Base-by-base conservation (phyloP, 2,329 filamentous ascomycete species). In the Lizonia empirigonia region DNA sequence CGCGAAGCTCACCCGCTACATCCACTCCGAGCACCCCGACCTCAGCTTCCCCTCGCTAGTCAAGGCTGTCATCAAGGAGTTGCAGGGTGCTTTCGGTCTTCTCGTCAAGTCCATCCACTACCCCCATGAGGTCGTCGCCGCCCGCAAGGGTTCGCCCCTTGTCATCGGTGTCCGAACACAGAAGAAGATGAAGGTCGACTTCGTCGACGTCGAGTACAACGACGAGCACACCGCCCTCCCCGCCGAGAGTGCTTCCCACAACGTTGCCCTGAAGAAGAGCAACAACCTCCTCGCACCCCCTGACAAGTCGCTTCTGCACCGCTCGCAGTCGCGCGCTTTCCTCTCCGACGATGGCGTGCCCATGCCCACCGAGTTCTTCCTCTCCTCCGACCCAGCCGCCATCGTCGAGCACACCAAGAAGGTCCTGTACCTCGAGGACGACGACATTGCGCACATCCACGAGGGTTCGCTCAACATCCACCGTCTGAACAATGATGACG, bases 371-470 rank as follows among this genome's bases (percentile, higher is more conserved):
- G 94, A 99, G 77, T 99, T 99, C 82, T 99, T 97, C 86, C 85
- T 99, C 63, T 99, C 94, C 52, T 99, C 94, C 53, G 94, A 99
- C 77, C 94, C 94, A 15, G 97, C 94, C 33, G 93, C 94, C 70
- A 97, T 99, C 70, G 89, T 99, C 64, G 94, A 99, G 83, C 94
- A 99, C 84, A 99, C 94, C 75, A 99, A 99, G 86, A 99, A 97
- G 85, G 94, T 99, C 60, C 87, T 99, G 77, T 99, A 99, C 82
- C 88, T 99, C 49, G 94, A 99, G 82, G 94, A 99, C 74, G 94
- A 99, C 75, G 94, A 99, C 74, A 97, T 99, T 81, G 94, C 94
- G 62, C 94, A 99, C 82, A 97, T 99, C 69, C 94, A 97, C 80
- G 94, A 99, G 79, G 94, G 94, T 53, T 95, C 94, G 63, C 86